A percentile compares a stretch with the other conserved stretches of the same genome.
These are phyloP conservation scores for Xylaria sp. DNA, from an alignment of 2,329 filamentous ascomycete genomes.

Conservation along the genomic window DNA sequence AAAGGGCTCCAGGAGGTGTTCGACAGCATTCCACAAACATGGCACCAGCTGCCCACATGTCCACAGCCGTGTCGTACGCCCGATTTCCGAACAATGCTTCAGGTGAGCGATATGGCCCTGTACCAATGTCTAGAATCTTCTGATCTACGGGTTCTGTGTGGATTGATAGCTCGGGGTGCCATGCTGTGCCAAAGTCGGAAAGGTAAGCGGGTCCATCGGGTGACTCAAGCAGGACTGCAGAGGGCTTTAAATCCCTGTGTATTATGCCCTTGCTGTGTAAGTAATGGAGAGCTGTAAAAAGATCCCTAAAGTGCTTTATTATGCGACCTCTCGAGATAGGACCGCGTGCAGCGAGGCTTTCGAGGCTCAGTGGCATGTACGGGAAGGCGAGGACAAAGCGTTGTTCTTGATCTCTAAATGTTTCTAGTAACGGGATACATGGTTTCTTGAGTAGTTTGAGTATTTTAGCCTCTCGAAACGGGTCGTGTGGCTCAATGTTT, in stretches of 20 bases:
- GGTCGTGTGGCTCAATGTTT: slow-evolving; percentile 84
- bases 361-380: slow-evolving; percentile 80
- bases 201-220: slow-evolving; percentile 78
- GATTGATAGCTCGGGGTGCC: slow-evolving; percentile 71
- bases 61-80: slow-evolving; percentile 76
- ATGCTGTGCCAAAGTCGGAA: slow-evolving; percentile 92
- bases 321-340: slow-evolving; percentile 50
- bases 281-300: slow-evolving; percentile 76
- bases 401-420: slow-evolving; percentile 76
- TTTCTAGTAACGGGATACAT: slow-evolving; percentile 75
- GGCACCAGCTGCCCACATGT: slow-evolving; percentile 90
- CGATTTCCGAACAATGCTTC: slow-evolving; percentile 89
- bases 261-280: slow-evolving; percentile 83
- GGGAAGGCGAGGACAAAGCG: slow-evolving; percentile 86
- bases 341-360: slow-evolving; percentile 69
- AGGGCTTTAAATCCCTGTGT: slow-evolving; percentile 94
- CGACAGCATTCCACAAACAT: slow-evolving; percentile 81
- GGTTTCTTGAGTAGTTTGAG: slow-evolving; percentile 68
- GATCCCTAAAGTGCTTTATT: slow-evolving; percentile 66
- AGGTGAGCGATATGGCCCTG: slow-evolving; percentile 88
- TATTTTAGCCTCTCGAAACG: slow-evolving; percentile 81
- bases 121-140: slow-evolving; percentile 94
- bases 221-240: slow-evolving; percentile 80
- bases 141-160: slow-evolving; percentile 70
- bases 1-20: slow-evolving; percentile 71